Conservation (phyloP, 495 filamentous ascomycete genomes). For the Podospora pseudocomata region DNA sequence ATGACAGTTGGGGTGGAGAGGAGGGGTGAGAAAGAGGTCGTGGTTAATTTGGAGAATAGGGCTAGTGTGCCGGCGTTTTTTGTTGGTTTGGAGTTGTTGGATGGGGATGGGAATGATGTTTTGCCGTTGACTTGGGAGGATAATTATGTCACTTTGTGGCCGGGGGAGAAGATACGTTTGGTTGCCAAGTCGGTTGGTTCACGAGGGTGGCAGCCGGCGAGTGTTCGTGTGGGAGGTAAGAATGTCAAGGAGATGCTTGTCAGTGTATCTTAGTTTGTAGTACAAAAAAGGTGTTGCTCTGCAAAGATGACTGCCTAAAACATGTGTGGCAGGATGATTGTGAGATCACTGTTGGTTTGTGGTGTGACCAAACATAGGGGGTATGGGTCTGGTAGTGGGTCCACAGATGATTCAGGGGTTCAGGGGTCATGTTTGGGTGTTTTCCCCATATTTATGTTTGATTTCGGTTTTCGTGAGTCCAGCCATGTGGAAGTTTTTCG, state of each 20-base stretch:
- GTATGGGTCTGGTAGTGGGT: too few species aligned
- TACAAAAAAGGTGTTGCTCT: too few species aligned
- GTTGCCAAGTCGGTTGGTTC: background rate
- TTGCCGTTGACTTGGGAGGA: constrained; percentile 56
- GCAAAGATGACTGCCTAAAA: too few species aligned
- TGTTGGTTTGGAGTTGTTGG: constrained; percentile 47
- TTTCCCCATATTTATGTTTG: too few species aligned
- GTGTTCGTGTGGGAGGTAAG: constrained; percentile 21
- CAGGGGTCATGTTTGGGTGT: too few species aligned
- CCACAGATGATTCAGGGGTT: too few species aligned
- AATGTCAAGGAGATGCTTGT: constrained; percentile 20
- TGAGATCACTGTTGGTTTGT: too few species aligned
- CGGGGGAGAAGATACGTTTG: constrained; percentile 46
- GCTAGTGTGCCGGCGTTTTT: constrained; percentile 56
- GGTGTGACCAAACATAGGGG: too few species aligned
- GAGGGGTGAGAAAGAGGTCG: background rate
- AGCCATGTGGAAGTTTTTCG: too few species aligned
- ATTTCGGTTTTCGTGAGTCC: too few species aligned
- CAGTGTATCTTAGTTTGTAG: background rate
- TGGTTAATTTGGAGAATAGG: constrained; percentile 50
- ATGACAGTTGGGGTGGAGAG: constrained; percentile 27
- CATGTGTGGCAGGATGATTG: too few species aligned
- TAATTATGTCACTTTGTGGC: constrained; percentile 62
- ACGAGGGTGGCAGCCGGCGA: constrained; percentile 2
- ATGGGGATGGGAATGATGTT: constrained; percentile 41